These are phyloP conservation scores for Mercurialis annua DNA, from an alignment of 345 rosid species.

Conservation along the genomic window DNA sequence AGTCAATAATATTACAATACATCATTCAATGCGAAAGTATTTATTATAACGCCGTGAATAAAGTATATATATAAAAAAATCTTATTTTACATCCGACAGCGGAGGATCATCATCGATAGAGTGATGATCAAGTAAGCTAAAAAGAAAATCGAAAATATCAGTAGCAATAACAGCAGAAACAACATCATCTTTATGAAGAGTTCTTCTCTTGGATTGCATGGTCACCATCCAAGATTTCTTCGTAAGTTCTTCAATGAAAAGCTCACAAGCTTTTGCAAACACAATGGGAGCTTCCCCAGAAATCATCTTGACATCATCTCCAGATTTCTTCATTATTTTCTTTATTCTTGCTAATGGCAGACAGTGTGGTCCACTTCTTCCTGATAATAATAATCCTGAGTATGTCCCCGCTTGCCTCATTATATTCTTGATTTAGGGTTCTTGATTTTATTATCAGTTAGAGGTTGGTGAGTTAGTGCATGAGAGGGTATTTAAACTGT, in stretches of 20 bases:
- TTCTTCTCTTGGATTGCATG: slow-evolving; percentile 53
- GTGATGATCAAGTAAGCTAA: slow-evolving; percentile 9
- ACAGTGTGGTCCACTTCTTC: slow-evolving; percentile 44
- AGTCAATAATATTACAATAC: too few species aligned
- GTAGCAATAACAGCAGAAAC: slow-evolving; percentile 52
- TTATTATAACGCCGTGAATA: too few species aligned
- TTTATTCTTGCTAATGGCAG: slow-evolving; percentile 65
- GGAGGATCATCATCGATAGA: slow-evolving; percentile 7
- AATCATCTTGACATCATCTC: slow-evolving; percentile 60
- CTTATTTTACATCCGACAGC: too few species aligned
- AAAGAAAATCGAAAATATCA: slow-evolving; percentile 60
- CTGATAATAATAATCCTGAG: slow-evolving; percentile 38
- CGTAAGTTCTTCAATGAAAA: slow-evolving; percentile 58
- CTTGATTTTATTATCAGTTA: neutral
- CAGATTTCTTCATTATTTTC: slow-evolving; percentile 71
- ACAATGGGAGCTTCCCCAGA: slow-evolving; percentile 63
- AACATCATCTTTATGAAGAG: slow-evolving; percentile 58
- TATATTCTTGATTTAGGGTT: neutral
- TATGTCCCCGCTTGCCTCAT: slow-evolving; percentile 61
- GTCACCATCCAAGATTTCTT: slow-evolving; percentile 55
- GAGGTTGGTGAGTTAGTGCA: neutral
- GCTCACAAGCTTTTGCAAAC: slow-evolving; percentile 61
- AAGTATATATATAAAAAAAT: too few species aligned
- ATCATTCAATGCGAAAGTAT: too few species aligned
- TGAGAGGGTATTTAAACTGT: neutral